Evolutionary conservation across 257 asterid species (phyloP).

Genomic region (Petunia secreta): DNA sequence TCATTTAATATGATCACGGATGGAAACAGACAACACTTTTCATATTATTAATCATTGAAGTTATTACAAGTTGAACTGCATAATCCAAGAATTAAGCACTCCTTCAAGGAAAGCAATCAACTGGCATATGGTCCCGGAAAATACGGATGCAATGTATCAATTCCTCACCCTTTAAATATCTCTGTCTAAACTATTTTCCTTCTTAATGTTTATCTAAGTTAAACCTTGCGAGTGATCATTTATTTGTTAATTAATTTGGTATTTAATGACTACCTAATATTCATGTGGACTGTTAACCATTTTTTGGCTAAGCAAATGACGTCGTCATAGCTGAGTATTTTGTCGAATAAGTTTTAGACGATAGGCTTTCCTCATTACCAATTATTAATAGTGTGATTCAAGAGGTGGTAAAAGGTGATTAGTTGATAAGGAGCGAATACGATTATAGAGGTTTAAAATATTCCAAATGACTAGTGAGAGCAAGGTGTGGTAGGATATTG

Average conservation of each 20-base stretch:
- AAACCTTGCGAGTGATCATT: not conserved
- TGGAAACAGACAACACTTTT: too few species aligned
- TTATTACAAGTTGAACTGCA: too few species aligned
- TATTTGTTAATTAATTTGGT: not conserved
- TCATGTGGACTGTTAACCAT: not conserved
- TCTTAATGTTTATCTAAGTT: not conserved
- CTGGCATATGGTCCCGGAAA: too few species aligned
- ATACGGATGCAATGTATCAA: too few species aligned
- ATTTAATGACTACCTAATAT: not conserved
- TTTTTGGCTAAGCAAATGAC: not conserved
- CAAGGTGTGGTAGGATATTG: too few species aligned
- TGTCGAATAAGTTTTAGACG: not conserved
- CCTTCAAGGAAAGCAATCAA: too few species aligned
- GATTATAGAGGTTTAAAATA: not conserved
- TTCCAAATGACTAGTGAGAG: not conserved
- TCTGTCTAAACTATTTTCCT: not conserved
- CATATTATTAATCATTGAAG: too few species aligned
- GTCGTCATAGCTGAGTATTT: not conserved
- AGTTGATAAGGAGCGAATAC: not conserved
- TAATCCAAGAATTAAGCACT: too few species aligned
- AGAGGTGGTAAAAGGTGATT: not conserved
- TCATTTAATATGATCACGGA: too few species aligned
- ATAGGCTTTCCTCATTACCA: not conserved
- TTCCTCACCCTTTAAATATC: too few species aligned
- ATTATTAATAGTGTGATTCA: conserved; percentile 5